These are phyloP conservation scores for Macrolepiota albuminosa DNA, from an alignment of 768 basidiomycete species.

Conservation along the genomic window DNA sequence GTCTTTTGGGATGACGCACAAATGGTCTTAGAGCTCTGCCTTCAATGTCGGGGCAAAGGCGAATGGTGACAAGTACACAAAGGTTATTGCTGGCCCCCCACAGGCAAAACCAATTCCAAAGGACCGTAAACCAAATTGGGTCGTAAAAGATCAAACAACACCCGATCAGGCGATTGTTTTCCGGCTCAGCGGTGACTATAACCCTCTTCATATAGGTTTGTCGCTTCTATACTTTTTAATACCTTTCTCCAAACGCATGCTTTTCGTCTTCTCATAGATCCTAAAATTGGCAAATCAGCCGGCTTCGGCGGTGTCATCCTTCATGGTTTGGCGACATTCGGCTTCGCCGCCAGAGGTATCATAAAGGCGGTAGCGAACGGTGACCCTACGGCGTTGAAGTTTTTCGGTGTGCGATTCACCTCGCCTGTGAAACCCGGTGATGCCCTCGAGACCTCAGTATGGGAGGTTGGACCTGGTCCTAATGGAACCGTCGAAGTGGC, in stretches of 20 bases:
- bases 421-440: conserved; percentile 83
- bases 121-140: conserved; percentile 56
- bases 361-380: conserved; percentile 57
- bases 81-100: conserved; percentile 56
- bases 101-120: conserved; percentile 57
- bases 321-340: conserved; percentile 79
- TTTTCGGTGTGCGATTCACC: conserved; percentile 75
- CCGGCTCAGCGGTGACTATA: conserved; percentile 76
- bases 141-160: conserved; percentile 56
- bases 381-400: conserved; percentile 56
- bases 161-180: conserved; percentile 66
- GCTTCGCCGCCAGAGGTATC: conserved; percentile 76
- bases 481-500: conserved; percentile 55
- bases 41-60: conserved; percentile 70
- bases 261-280: conserved; percentile 41
- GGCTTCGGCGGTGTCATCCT: conserved; percentile 86
- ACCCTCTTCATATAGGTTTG: conserved; percentile 69
- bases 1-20: not conserved
- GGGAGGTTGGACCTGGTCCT: conserved; percentile 70
- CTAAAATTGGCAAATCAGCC: conserved; percentile 59
- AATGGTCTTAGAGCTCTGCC: conserved; percentile 42
- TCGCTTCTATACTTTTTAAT: too few relatives aligned
- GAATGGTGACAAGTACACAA: conserved; percentile 56
- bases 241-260: not conserved
- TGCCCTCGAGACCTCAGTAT: conserved; percentile 69